Conservation (phyloP, 148 eudicot species). For the Arbutus unedo region DNA sequence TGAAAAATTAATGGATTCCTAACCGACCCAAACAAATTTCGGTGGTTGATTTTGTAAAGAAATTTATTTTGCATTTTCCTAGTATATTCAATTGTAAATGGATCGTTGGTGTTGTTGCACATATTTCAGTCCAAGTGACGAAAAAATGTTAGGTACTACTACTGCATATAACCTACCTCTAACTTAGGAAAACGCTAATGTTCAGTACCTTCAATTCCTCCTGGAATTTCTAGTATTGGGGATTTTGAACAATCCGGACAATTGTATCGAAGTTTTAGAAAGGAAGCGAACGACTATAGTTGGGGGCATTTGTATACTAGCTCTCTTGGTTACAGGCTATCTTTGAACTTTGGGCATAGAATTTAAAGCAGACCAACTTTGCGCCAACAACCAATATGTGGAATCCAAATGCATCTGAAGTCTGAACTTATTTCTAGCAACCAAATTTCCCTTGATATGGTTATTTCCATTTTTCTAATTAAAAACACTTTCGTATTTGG, state of each 20-base stretch:
- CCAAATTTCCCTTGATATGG: background rate
- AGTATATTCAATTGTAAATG: background rate
- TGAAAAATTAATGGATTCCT: background rate
- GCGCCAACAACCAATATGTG: background rate
- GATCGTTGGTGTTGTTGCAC: no score
- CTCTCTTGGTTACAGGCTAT: slow-evolving; percentile 21
- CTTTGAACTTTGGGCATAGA: background rate
- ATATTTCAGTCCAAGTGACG: no score
- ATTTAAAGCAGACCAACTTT: background rate
- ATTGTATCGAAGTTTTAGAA: background rate
- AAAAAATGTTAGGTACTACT: no score
- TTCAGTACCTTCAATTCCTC: background rate
- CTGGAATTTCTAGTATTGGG: background rate
- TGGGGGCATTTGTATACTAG: background rate
- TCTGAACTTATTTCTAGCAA: background rate
- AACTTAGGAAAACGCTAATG: background rate
- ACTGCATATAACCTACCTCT: background rate
- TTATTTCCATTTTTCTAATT: background rate
- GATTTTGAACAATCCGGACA: background rate
- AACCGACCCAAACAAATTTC: background rate
- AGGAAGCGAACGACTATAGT: background rate
- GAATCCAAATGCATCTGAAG: background rate
- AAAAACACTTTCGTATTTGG: background rate
- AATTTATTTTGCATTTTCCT: background rate
- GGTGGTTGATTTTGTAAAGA: background rate